phyloP scores from a whole-genome alignment of 1,139 yeast genomes.

The Yamadazyma atmosphaerica region DNA sequence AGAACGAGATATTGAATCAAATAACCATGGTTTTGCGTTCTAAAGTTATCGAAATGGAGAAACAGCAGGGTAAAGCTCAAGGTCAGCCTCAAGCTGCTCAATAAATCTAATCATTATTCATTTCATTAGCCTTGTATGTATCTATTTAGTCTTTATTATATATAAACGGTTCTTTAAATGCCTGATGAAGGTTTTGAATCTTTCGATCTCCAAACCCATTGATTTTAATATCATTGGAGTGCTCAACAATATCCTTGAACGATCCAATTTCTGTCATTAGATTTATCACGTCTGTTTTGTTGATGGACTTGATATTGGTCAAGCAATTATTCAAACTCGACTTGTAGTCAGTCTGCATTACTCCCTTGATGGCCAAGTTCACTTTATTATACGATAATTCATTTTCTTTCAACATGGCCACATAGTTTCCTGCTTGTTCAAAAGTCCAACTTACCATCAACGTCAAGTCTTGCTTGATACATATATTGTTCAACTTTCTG shows the following conservation, averaged over 20 bases:
- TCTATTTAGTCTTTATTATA: conserved; percentile 33
- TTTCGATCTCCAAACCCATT: conserved; percentile 62
- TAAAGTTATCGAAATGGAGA: conserved; percentile 45
- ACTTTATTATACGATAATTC: conserved; percentile 34
- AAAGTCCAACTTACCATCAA: conserved; percentile 77
- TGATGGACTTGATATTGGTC: conserved; percentile 53
- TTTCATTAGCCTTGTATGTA: not conserved
- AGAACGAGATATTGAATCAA: conserved; percentile 52
- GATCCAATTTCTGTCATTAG: conserved; percentile 55
- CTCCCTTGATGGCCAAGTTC: conserved; percentile 39
- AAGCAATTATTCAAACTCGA: conserved; percentile 53
- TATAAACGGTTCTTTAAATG: conserved; percentile 55
- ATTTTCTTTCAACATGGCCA: conserved; percentile 52
- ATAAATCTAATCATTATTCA: not conserved
- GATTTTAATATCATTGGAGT: conserved; percentile 29
- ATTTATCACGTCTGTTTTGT: conserved; percentile 60
- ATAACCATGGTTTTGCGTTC: conserved; percentile 53
- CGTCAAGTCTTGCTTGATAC: conserved; percentile 70
- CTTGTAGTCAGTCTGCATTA: conserved; percentile 43
- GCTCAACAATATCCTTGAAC: conserved; percentile 46
- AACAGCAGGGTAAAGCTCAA: conserved; percentile 22
- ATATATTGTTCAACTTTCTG: conserved; percentile 66
- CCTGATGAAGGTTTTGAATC: conserved; percentile 41
- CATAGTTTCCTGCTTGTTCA: conserved; percentile 83
- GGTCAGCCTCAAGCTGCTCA: conserved; percentile 2